Base-by-base conservation (phyloP, 1,284 basidiomycete genomes). In the Ceraceosorus bombacis region DNA sequence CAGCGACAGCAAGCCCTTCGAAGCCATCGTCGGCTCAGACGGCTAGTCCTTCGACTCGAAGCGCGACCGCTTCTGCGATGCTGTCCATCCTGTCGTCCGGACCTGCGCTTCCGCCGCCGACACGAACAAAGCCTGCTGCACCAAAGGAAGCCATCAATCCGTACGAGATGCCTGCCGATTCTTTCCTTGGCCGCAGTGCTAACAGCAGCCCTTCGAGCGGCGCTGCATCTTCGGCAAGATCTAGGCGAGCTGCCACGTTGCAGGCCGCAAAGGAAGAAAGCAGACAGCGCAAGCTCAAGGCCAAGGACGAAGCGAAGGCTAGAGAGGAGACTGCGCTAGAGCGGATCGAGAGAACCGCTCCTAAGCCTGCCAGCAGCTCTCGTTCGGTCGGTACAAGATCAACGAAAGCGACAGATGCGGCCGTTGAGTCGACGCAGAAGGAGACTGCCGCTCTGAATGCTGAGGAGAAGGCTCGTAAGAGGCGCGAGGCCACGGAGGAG, bases 291-390 rank as follows among this genome's bases (percentile, higher is more conserved):
- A 46, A 10, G 9, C 43, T 10, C n/a, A 51, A 56, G 51, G 55
- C 15, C 17, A 39, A 51, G 36, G 15, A 55, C 15, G 51, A 54
- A 36, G 55, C 55, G 13, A 53, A 54, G 38, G 64, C 67, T 51
- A 67, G 65, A 39, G 53, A 56, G 27, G 65, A 64, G 13, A 69
- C 71, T 9, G 62, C 71, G 8, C 66, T 73, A 3, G 71, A 73
- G 6, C 60, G 70, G 41, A 69, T 73, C 39, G 67, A 71, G 55
- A 64, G 71, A 6, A 73, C 69, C 0, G 71, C 68, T 17, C 68
- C 68, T 12, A 59, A 63, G 55, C 53, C 17, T 56, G 54, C 8
- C 49, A 51, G 13, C 37, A 54, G 46, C 0, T 55, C 4, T 50
- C 52, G 48, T 10, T 52, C 36, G 52, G 48, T 10, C 12, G 7